Evolutionary conservation across 1,284 basidiomycete species (phyloP).

Genomic region (Irpex sp.): DNA sequence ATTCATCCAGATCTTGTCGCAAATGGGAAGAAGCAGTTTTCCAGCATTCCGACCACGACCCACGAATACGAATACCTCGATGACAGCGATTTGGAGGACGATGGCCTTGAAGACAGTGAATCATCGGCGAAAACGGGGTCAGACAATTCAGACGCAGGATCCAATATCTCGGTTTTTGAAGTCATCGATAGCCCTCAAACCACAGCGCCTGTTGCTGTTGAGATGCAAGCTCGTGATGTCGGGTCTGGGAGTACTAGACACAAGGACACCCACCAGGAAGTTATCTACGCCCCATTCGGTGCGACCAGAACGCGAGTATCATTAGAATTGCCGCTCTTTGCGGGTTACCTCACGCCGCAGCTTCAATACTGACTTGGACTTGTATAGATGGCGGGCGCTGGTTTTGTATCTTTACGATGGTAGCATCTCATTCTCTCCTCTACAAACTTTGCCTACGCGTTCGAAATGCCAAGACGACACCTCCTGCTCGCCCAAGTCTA

Average conservation of each 20-base stretch:
- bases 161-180: neutral
- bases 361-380: neutral
- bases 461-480: neutral
- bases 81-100: conserved; percentile 11
- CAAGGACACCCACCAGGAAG: neutral
- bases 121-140: neutral
- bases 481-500: conserved; percentile 15
- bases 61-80: conserved; percentile 6
- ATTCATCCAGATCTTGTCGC: neutral
- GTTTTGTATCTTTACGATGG: conserved; percentile 15
- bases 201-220: no score
- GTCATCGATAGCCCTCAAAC: neutral
- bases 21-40: neutral
- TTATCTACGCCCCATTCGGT: conserved; percentile 6
- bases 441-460: neutral
- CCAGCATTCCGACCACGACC: neutral
- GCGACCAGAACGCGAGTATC: conserved; percentile 10
- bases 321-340: neutral
- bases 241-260: no score
- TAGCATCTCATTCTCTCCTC: conserved; percentile 10
- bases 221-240: no score
- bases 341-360: neutral
- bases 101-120: conserved; percentile 1
- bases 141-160: neutral
- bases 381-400: conserved; percentile 14